A percentile compares a stretch with the other conserved stretches of the same genome.
These are phyloP conservation scores for Fusarium gaditjirri DNA, from an alignment of 2,329 filamentous ascomycete genomes.

Conservation along the genomic window DNA sequence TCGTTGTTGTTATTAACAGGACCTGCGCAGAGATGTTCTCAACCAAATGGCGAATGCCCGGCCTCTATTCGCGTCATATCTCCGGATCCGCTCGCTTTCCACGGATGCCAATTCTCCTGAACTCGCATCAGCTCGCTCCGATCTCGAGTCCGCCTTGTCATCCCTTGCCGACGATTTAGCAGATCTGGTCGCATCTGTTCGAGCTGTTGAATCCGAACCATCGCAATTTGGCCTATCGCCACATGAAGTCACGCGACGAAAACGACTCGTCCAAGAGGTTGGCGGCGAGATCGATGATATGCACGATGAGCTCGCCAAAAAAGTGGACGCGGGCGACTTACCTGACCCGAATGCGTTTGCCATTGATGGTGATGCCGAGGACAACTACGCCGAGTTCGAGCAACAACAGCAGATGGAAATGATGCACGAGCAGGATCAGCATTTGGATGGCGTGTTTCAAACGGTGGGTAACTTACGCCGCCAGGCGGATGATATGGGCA, in stretches of 20 bases:
- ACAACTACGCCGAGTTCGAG: conserved; percentile 82
- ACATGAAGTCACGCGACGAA: conserved; percentile 82
- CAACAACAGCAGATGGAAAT: conserved; percentile 90
- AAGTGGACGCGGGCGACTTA: conserved; percentile 60
- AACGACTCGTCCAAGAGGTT: conserved; percentile 88
- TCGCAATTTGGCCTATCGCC: conserved; percentile 86
- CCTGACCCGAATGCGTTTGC: conserved; percentile 68
- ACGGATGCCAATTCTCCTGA: conserved; percentile 80
- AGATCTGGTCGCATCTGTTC: conserved; percentile 88
- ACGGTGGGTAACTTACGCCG: conserved; percentile 91
- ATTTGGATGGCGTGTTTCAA: conserved; percentile 90
- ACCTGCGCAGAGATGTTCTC: conserved; percentile 80
- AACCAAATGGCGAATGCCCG: conserved; percentile 82
- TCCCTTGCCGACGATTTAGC: conserved; percentile 84
- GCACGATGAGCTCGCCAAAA: conserved; percentile 80
- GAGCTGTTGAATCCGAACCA: conserved; percentile 87
- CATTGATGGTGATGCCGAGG: conserved; percentile 59
- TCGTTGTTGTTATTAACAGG: conserved; percentile 14
- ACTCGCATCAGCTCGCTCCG: conserved; percentile 79
- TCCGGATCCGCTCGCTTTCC: conserved; percentile 90
- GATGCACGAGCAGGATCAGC: conserved; percentile 94
- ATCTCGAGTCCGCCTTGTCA: conserved; percentile 73
- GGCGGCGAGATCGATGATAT: conserved; percentile 89
- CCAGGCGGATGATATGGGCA: conserved; percentile 95
- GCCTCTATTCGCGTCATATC: conserved; percentile 91